phyloP scores from a whole-genome alignment of 2,329 filamentous ascomycete genomes.

The Aspergillus quadricinctus region DNA sequence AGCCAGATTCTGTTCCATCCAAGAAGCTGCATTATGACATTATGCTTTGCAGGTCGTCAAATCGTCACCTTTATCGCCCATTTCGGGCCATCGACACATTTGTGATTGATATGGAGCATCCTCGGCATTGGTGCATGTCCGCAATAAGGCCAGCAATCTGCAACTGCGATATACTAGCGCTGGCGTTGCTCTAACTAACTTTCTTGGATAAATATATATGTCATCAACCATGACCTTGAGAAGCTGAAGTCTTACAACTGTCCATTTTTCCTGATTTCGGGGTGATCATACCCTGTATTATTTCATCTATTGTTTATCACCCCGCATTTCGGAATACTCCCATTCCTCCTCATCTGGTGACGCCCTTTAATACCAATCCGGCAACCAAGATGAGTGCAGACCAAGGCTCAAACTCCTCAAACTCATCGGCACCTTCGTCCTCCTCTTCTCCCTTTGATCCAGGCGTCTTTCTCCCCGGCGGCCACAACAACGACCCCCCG shows the following conservation, averaged over 20 bases:
- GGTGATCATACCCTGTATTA: background rate
- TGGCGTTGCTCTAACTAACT: background rate
- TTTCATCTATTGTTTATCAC: background rate
- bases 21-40: no score
- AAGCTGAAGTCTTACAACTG: background rate
- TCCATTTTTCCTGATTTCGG: background rate
- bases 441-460: conserved; percentile 17
- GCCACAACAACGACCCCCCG: conserved; percentile 26
- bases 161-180: background rate
- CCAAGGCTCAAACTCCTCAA: background rate
- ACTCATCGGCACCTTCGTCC: background rate
- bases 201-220: background rate
- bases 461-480: conserved; percentile 28
- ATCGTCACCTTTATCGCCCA: background rate
- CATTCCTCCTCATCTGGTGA: background rate
- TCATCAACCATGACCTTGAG: background rate
- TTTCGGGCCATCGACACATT: background rate
- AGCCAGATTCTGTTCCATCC: no score
- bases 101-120: background rate
- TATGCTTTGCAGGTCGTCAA: no score
- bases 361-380: background rate
- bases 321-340: background rate
- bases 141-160: background rate
- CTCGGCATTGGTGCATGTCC: background rate
- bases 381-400: background rate